Evolutionary conservation across 371 early-diverging fungal species (phyloP).

Genomic region (Mucor indicus): DNA sequence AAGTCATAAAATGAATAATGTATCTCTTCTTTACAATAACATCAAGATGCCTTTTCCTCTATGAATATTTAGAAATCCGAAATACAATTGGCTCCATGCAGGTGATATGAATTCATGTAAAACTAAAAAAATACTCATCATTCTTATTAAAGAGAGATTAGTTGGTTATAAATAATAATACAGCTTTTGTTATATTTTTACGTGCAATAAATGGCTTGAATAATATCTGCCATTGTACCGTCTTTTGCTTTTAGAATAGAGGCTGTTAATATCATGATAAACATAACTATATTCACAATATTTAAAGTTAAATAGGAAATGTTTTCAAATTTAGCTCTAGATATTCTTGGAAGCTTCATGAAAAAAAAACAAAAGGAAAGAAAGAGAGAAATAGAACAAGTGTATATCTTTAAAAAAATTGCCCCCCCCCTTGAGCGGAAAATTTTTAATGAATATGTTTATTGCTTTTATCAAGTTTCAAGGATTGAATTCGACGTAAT

Average conservation of each 20-base stretch:
- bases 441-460: background rate
- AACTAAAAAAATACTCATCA: constrained; percentile 22
- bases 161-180: background rate
- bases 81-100: constrained; percentile 25
- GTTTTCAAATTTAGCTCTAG: constrained; percentile 38
- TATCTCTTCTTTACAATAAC: constrained; percentile 27
- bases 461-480: background rate
- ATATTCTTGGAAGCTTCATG: constrained; percentile 13
- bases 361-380: background rate
- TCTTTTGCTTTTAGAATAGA: constrained; percentile 33
- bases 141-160: constrained; percentile 7
- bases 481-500: constrained; percentile 1
- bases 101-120: constrained; percentile 27
- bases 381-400: background rate
- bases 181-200: constrained; percentile 8
- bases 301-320: constrained; percentile 26
- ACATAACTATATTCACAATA: constrained; percentile 21
- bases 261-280: constrained; percentile 28
- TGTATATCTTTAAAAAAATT: too few relatives aligned
- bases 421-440: too few relatives aligned
- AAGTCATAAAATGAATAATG: background rate
- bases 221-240: constrained; percentile 32
- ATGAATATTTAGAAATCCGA: constrained; percentile 34
- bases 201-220: constrained; percentile 40
- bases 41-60: constrained; percentile 34